phyloP scores from a whole-genome alignment of 106 monocot species.

The Acorus gramineus region DNA sequence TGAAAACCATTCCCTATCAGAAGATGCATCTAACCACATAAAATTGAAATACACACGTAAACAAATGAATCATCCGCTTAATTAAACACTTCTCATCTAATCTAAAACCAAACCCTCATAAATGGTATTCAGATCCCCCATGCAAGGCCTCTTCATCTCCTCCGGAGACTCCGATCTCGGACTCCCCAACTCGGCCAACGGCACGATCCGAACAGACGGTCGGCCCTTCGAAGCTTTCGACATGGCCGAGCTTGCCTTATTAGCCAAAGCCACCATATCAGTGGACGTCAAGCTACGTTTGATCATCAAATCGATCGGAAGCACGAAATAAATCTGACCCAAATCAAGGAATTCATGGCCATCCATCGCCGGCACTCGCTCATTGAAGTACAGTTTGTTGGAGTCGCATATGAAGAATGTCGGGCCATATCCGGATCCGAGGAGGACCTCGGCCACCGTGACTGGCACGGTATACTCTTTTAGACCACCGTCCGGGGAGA shows the following conservation, averaged over 20 bases:
- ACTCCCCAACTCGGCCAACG: too few species aligned
- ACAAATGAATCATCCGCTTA: too few species aligned
- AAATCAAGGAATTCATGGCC: background rate
- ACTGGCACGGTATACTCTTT: background rate
- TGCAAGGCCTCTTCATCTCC: too few species aligned
- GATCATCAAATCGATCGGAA: slow-evolving; percentile 7
- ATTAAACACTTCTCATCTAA: too few species aligned
- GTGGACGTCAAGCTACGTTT: background rate
- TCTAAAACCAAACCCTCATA: too few species aligned
- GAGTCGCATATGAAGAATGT: slow-evolving; percentile 13
- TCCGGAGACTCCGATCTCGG: too few species aligned
- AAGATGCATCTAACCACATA: too few species aligned
- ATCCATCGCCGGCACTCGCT: background rate
- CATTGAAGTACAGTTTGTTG: slow-evolving; percentile 4
- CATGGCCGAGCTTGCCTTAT: slow-evolving; percentile 7
- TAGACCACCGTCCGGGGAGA: slow-evolving; percentile 1
- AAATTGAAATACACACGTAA: too few species aligned
- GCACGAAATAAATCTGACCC: slow-evolving; percentile 11
- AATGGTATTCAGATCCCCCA: too few species aligned
- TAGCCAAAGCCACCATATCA: slow-evolving; percentile 11
- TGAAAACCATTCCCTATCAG: too few species aligned
- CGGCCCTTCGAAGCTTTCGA: background rate
- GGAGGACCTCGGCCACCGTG: background rate
- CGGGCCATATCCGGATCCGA: background rate
- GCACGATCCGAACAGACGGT: too few species aligned